phyloP scores from a whole-genome alignment of 306 rosid species.

The Spatholobus suberectus region DNA sequence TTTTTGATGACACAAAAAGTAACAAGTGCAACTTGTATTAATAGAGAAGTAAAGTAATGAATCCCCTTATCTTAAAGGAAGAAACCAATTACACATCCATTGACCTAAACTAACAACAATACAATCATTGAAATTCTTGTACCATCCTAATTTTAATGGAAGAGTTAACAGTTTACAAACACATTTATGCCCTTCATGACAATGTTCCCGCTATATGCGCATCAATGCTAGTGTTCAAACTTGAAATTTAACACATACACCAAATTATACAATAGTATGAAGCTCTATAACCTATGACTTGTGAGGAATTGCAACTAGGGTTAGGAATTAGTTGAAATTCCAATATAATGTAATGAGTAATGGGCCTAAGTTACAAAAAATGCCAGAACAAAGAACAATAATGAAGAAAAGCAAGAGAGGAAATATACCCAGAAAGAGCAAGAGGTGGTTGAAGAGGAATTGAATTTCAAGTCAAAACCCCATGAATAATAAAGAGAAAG shows the following conservation, averaged over 20 bases:
- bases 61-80: conserved; percentile 18
- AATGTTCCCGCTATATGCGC: not conserved
- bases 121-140: conserved; percentile 10
- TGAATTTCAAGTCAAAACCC: conserved; percentile 19
- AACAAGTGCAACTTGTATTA: too few species aligned
- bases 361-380: not conserved
- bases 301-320: not conserved
- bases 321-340: not conserved
- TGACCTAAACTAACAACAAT: not conserved
- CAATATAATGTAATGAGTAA: not conserved
- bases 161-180: not conserved
- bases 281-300: not conserved
- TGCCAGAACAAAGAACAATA: conserved; percentile 2
- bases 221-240: not conserved
- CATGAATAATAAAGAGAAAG: too few species aligned
- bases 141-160: not conserved
- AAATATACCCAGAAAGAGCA: conserved; percentile 1
- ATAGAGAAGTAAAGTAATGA: not conserved
- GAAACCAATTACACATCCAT: conserved; percentile 5
- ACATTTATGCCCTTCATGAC: not conserved
- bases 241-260: not conserved
- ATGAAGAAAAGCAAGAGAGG: not conserved
- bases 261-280: not conserved
- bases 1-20: not conserved
- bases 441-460: conserved; percentile 33